phyloP scores from a whole-genome alignment of 1,284 basidiomycete species.

The Irpex rosettiformis region DNA sequence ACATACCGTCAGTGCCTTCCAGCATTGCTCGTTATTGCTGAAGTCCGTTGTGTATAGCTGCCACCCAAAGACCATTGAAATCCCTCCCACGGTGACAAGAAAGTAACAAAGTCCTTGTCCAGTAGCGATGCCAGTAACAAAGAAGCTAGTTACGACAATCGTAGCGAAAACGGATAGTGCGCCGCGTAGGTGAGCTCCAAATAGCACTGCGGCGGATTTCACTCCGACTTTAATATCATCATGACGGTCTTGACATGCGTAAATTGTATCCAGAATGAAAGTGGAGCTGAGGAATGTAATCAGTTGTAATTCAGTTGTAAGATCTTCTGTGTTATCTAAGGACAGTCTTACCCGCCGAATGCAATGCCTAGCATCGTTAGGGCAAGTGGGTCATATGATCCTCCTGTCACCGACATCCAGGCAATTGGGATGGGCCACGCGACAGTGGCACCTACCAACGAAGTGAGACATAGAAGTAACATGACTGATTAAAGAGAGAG shows the following conservation, averaged over 20 bases:
- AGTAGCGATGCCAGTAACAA: constrained; percentile 45
- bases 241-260: constrained; percentile 53
- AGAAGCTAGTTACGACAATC: constrained; percentile 46
- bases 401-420: constrained; percentile 38
- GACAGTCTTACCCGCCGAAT: not conserved
- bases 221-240: constrained; percentile 52
- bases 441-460: not conserved
- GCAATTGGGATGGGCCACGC: constrained; percentile 26
- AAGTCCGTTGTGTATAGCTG: constrained; percentile 38
- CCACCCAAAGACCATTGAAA: constrained; percentile 47
- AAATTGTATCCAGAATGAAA: constrained; percentile 66
- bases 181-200: constrained; percentile 51
- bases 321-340: not conserved
- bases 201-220: constrained; percentile 52
- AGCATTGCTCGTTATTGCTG: not conserved
- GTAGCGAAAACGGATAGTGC: constrained; percentile 50
- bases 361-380: not conserved
- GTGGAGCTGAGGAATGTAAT: constrained; percentile 49
- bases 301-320: not conserved
- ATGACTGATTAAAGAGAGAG: too few relatives aligned
- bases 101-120: constrained; percentile 51
- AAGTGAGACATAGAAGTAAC: not conserved
- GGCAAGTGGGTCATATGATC: not conserved
- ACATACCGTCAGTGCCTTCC: not conserved
- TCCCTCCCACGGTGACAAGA: constrained; percentile 49